Evolutionary conservation across 805 yeast species (phyloP), one percentile per base, ranked within the genome.

Genomic region (Wickerhamiella sergipiensis): DNA sequence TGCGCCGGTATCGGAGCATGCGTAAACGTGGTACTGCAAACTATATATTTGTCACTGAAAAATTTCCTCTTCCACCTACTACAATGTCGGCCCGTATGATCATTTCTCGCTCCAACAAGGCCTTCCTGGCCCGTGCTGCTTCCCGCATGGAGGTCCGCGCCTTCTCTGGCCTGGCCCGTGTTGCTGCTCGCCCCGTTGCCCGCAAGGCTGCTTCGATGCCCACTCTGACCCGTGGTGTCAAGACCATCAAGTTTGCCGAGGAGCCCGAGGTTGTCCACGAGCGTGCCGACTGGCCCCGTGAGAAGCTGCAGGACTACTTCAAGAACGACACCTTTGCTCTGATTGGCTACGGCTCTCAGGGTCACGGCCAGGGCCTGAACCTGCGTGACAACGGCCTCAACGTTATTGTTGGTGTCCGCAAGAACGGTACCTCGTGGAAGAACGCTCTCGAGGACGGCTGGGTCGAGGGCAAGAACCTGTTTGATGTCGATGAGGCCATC

Each of bases 361-460:
- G 98, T 79, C 90, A 92, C 80, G 98, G 98, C 71, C 98, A 92
- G 79, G 97, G 97, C 75, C 81, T 92, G 65, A 92, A 92, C 88
- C 77, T 94, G 77, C 86, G 98, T 77, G 98, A 92, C 80, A 90
- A 92, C 67, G 98, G 98, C 73, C 73, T 92, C 68, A 90, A 90
- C 72, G 98, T 90, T 64, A 85, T 92, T 70, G 78, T 92, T 63
- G 98, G 98, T 81, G 98, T 92, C 66, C 82, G 98, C 75, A 87
- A 92, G 80, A 74, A 86, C 69, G 98, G 98, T 79, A 92, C 96
- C 61, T 92, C 97, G 53, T 92, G 98, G 98, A 90, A 90, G 78
- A 95, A 96, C 63, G 98, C 98, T 67, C 75, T 87, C 64, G 98
- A 92, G 75, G 98, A 92, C 72, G 98, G 98, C 65, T 92, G 98